phyloP scores from a whole-genome alignment of 140 eudicot genomes.

The Anethum foeniculum region DNA sequence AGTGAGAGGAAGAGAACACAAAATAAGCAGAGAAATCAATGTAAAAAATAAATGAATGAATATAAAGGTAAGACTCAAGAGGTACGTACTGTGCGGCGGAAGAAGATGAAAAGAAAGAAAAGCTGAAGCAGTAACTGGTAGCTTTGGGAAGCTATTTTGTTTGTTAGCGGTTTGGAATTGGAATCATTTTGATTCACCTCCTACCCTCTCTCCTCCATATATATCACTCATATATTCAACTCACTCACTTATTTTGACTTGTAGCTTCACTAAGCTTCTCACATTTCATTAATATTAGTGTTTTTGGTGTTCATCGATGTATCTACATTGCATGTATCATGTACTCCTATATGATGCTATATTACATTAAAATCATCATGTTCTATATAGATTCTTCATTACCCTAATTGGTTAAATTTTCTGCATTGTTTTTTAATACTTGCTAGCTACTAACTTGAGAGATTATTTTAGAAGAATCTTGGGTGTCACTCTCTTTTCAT shows the following conservation, averaged over 20 bases:
- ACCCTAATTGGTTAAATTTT: conserved; percentile 1
- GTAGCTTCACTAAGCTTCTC: background rate
- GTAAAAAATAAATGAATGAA: background rate
- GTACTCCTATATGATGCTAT: no score
- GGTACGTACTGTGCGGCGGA: conserved; percentile 14
- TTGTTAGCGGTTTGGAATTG: conserved; percentile 11
- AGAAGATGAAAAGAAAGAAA: conserved; percentile 9
- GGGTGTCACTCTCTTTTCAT: background rate
- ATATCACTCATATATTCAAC: no score
- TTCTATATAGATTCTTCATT: background rate
- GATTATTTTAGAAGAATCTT: background rate
- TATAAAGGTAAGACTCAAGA: background rate
- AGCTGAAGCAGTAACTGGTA: background rate
- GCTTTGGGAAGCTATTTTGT: conserved; percentile 1
- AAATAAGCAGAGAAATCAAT: background rate
- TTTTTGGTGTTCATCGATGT: no score
- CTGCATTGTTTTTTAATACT: background rate
- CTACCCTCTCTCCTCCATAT: no score
- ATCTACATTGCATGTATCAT: no score
- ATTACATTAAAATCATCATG: background rate
- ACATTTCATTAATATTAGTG: background rate
- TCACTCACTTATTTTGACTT: background rate
- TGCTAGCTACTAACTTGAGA: background rate
- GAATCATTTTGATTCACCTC: background rate
- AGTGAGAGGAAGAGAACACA: background rate